Conservation (phyloP, 2,329 filamentous ascomycete species). For the Colletotrichum neosansevieriae region DNA sequence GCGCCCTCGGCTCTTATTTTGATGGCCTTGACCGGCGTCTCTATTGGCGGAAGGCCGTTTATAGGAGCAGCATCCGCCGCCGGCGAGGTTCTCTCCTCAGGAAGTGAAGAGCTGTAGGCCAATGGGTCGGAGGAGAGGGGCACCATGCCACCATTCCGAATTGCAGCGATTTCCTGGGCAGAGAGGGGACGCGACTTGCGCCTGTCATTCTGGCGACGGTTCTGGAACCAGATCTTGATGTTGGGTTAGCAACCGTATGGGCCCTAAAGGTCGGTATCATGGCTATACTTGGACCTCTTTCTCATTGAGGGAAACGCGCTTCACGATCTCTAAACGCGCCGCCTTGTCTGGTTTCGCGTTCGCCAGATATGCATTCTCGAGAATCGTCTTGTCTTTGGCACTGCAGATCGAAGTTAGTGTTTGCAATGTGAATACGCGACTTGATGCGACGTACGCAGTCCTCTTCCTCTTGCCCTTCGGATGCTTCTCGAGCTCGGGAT, state of each 20-base stretch:
- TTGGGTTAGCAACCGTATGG: slow-evolving; percentile 8
- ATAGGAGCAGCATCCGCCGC: not conserved
- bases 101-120: slow-evolving; percentile 46
- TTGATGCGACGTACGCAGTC: slow-evolving; percentile 66
- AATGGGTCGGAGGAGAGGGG: slow-evolving; percentile 61
- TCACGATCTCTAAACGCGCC: slow-evolving; percentile 85
- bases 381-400: slow-evolving; percentile 87
- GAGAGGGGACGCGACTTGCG: slow-evolving; percentile 88
- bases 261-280: not conserved
- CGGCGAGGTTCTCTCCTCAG: slow-evolving; percentile 28
- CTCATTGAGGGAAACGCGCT: slow-evolving; percentile 88
- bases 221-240: slow-evolving; percentile 96
- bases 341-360: slow-evolving; percentile 94
- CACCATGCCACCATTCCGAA: slow-evolving; percentile 67
- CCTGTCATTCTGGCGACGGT: slow-evolving; percentile 91
- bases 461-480: slow-evolving; percentile 73
- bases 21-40: slow-evolving; percentile 23
- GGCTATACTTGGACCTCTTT: slow-evolving; percentile 90
- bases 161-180: slow-evolving; percentile 77
- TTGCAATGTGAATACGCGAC: not conserved
- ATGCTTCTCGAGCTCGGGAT: slow-evolving; percentile 55
- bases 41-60: not conserved
- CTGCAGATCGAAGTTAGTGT: slow-evolving; percentile 57
- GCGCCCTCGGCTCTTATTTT: not conserved
- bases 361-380: slow-evolving; percentile 85